phyloP scores from a whole-genome alignment of 371 early-diverging fungal species.

The Blyttiomyces sp. region DNA sequence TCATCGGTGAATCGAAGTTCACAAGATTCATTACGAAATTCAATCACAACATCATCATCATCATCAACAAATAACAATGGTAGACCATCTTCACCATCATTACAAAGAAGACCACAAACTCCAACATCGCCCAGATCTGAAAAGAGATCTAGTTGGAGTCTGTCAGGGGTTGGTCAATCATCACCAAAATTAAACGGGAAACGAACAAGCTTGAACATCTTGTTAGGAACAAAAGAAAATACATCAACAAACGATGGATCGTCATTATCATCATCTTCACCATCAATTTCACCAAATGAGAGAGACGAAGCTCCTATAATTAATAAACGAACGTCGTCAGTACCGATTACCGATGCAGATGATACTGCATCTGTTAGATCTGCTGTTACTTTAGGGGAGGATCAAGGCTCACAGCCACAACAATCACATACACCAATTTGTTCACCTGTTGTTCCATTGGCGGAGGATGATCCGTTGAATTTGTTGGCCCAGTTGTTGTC shows the following conservation, averaged over 20 bases:
- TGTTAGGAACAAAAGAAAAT: no score
- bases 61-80: no score
- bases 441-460: no score
- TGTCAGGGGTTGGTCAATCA: no score
- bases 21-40: neutral
- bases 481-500: slow-evolving; percentile 47
- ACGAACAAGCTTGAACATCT: no score
- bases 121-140: no score
- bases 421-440: neutral
- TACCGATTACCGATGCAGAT: neutral
- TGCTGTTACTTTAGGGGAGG: neutral
- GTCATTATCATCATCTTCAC: neutral
- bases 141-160: no score
- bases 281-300: neutral
- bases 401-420: neutral
- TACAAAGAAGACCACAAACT: no score
- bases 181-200: no score
- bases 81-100: no score
- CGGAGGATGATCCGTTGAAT: neutral
- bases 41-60: neutral
- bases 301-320: neutral
- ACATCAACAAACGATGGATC: no score
- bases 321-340: neutral
- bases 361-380: neutral
- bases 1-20: neutral